phyloP scores from a whole-genome alignment of 1,284 basidiomycete species.

The Malassezia dermatis region DNA sequence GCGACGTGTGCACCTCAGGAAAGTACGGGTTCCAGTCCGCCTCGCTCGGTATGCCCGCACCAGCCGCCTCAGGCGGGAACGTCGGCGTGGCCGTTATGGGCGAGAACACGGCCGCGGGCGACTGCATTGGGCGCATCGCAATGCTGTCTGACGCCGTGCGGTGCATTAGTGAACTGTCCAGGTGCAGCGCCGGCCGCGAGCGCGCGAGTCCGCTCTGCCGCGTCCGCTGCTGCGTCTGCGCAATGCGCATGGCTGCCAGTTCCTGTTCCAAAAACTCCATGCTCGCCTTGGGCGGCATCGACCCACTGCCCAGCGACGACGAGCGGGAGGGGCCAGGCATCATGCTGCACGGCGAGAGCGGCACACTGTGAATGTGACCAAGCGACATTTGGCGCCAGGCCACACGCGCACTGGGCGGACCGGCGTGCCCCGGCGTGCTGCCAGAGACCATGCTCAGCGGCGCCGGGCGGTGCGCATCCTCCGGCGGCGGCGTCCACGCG shows the following conservation, averaged over 20 bases:
- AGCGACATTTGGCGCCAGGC: constrained; percentile 3
- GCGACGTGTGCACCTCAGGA: background rate
- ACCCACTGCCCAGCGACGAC: background rate
- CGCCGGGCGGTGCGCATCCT: background rate
- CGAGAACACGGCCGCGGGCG: background rate
- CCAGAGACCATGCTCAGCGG: background rate
- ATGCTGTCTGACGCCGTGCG: constrained; percentile 13
- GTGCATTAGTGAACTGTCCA: constrained; percentile 9
- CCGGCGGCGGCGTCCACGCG: background rate
- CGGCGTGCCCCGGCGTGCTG: background rate
- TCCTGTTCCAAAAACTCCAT: constrained; percentile 9
- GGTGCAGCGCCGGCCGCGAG: background rate
- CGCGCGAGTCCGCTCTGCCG: background rate
- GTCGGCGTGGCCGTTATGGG: background rate
- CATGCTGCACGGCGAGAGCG: background rate
- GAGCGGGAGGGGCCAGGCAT: background rate
- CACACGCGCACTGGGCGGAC: background rate
- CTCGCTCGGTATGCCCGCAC: background rate
- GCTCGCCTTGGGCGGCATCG: background rate
- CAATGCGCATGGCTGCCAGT: background rate
- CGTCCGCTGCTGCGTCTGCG: background rate
- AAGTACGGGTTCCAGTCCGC: constrained; percentile 17
- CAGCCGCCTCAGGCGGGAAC: background rate
- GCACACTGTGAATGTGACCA: background rate
- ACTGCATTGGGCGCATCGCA: background rate